Percentiles rank a stretch among this genome's conserved stretches.
Evolutionary conservation across 1,139 yeast genomes (phyloP).

Genomic region (Blastobotrys serpentis): DNA sequence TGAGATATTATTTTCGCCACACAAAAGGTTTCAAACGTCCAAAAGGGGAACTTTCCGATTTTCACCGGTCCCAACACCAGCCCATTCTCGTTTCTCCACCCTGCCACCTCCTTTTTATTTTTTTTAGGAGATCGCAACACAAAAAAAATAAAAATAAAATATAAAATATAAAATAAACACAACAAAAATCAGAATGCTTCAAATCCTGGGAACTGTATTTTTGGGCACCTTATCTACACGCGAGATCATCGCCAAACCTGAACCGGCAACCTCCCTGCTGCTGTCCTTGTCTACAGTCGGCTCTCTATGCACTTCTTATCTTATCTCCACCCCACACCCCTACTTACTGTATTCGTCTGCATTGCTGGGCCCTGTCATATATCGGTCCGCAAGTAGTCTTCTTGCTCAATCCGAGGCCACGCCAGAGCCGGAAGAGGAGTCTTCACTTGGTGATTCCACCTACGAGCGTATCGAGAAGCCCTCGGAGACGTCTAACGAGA

Average conservation of each 20-base stretch:
- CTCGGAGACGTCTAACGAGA: too few relatives aligned
- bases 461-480: constrained; percentile 9
- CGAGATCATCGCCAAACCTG: neutral
- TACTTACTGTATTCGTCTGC: constrained; percentile 12
- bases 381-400: neutral
- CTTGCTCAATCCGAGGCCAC: neutral
- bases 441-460: constrained; percentile 5
- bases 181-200: neutral
- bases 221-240: constrained; percentile 6
- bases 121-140: neutral
- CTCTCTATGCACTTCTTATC: constrained; percentile 9
- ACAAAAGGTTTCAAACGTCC: too few relatives aligned
- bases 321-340: constrained; percentile 10
- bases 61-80: neutral
- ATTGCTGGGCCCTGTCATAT: constrained; percentile 4
- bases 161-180: too few relatives aligned
- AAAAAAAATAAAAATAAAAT: constrained; percentile 5
- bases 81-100: neutral
- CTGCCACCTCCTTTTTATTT: neutral
- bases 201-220: constrained; percentile 9
- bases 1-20: neutral
- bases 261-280: constrained; percentile 4
- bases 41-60: too few relatives aligned
- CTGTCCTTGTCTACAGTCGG: constrained; percentile 8
- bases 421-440: neutral